Base-by-base conservation (phyloP, 805 yeast genomes). In the Grigorovia humatica region DNA sequence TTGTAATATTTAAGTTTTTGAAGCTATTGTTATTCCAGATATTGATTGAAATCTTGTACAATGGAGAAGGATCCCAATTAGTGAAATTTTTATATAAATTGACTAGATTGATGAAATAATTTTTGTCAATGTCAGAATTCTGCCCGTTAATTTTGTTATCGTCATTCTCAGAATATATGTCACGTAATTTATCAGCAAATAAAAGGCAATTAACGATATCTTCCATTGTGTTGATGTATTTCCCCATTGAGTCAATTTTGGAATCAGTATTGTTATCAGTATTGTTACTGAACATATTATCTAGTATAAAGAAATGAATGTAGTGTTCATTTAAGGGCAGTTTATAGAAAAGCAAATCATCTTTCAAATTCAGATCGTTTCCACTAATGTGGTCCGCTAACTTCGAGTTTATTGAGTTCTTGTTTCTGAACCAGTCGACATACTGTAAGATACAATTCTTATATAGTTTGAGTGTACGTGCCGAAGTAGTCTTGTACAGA, bases 11-110 rank as follows among this genome's bases (percentile, higher is more conserved):
- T 43, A 64, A 51, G 45, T 57, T 51, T 15, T 40, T 51, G 11
- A 38, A 38, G n/a, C 65, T 59, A 29, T 55, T 50, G 12, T 65
- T 56, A 47, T 61, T 64, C 69, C 69, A 66, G 42, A 64, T 35
- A 51, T 65, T 62, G 23, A 59, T 46, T n/a, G 69, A 62, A 4
- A 65, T 55, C 30, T 40, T 46, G n/a, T 40, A 45, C 18, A 46
- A 30, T 9, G 49, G 52, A 6, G 2, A 5, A 23, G 46, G 19
- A 30, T 46, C 30, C 9, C 44, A 35, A 29, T 13, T 17, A 5
- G 38, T 41, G 13, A 29, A 54, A 20, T 51, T 47, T 8, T 48
- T 42, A 47, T 61, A 65, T 42, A 61, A 48, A 43, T 54, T 54
- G 2, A 56, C 53, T 9, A 65, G 50, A 8, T 43, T 40, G 43